A percentile compares a stretch with the other conserved stretches of the same genome.
These are phyloP conservation scores for Chondrus crispus DNA, from an alignment of 23 red algal species.

Conservation along the genomic window DNA sequence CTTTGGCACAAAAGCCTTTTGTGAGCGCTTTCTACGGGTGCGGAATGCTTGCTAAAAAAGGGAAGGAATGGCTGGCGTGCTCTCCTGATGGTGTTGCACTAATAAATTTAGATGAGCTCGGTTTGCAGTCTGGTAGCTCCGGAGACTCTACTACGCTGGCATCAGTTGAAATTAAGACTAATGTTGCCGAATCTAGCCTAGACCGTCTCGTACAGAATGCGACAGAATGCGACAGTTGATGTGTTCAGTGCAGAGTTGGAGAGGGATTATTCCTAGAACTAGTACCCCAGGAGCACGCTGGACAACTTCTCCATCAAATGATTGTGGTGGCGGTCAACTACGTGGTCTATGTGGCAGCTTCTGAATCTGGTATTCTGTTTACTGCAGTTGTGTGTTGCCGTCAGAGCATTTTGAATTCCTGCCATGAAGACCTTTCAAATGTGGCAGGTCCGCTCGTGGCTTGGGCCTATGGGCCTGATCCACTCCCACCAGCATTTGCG, in stretches of 20 bases:
- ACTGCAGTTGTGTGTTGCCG: background rate
- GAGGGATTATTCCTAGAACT: background rate
- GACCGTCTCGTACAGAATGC: background rate
- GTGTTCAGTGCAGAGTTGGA: background rate
- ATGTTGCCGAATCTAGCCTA: background rate
- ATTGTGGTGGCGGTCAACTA: background rate
- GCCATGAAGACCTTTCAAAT: background rate
- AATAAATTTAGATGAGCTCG: background rate
- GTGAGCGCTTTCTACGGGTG: background rate
- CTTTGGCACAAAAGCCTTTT: background rate
- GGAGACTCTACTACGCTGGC: background rate
- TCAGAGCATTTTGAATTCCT: background rate
- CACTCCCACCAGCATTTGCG: background rate
- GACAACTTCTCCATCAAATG: background rate
- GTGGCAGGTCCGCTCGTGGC: background rate
- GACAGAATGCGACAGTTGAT: background rate
- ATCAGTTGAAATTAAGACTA: background rate
- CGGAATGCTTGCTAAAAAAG: background rate
- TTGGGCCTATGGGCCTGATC: background rate
- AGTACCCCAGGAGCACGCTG: background rate
- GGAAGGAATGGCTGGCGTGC: background rate
- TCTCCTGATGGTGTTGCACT: background rate
- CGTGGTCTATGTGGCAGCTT: background rate
- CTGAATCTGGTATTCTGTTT: background rate
- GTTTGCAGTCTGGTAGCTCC: background rate